Conservation (phyloP, 148 eudicot species). For the Chenopodium suecicum region DNA sequence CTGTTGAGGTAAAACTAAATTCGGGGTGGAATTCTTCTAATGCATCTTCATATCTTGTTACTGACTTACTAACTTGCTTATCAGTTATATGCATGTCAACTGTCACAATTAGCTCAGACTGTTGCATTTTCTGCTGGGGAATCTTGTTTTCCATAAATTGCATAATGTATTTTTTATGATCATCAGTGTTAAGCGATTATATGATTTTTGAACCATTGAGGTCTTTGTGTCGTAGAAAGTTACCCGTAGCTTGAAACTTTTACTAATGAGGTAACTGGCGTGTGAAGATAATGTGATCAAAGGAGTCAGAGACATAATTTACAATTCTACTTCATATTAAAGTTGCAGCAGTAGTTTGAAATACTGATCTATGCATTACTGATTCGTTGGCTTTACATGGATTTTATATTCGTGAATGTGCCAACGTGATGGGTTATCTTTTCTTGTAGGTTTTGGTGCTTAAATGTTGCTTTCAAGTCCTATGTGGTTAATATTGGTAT, state of each 20-base stretch:
- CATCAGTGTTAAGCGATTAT: not conserved
- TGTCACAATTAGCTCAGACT: not conserved
- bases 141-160: not conserved
- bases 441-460: not conserved
- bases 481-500: not conserved
- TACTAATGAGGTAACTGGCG: not conserved
- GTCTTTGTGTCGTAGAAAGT: not conserved
- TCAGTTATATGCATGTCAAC: not conserved
- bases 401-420: not conserved
- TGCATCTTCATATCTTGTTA: not conserved
- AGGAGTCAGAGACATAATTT: not conserved
- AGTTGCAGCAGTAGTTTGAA: not conserved
- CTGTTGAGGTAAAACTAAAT: conserved; percentile 52
- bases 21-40: not conserved
- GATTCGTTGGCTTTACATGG: not conserved
- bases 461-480: not conserved
- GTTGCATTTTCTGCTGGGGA: not conserved
- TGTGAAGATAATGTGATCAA: not conserved
- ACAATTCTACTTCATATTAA: not conserved
- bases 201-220: not conserved
- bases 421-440: not conserved
- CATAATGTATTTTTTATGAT: not conserved
- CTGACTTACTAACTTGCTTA: not conserved
- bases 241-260: not conserved
- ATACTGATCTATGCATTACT: not conserved